Evolutionary conservation across 441 rosid genomes (phyloP), one percentile per base, ranked within the genome.

Genomic region (Dalechampia spathulata): DNA sequence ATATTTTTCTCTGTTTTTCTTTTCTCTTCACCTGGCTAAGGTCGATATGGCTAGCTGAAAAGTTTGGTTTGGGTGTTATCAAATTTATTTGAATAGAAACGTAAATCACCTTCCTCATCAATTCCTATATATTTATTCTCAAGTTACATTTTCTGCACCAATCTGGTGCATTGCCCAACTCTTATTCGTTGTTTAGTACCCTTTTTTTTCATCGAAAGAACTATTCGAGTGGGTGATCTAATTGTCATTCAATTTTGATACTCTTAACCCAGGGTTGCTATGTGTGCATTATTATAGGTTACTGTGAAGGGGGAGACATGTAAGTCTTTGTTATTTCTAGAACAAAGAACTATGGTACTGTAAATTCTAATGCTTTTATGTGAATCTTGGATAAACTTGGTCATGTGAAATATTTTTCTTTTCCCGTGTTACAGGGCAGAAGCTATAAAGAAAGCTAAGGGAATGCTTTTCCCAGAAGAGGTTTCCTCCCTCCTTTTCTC

Each of bases 241-340:
- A 75, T 66, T 55, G 26, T 58, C 62, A 43, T 67, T 55, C 15
- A 6, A 16, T 68, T 45, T 58, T 71, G 38, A 57, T 79, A 58
- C 52, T 41, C 77, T 46, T 61, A n/a, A 46, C 26, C 68, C 73
- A 94, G 99, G 99, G 99, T 47, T 94, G 99, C 80, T 90, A 90
- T 51, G 96, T 90, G 67, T 90, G 99, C 83, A 94, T 94, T 59
- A 79, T 90, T 67, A 86, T 94, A 72, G 97, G 99, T 58, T 94
- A 90, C 50, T 94, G 99, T 52, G 96, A 88, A 83, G 98, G 98
- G 62, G 98, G 99, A 64, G 99, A 94, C 79, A 94, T 94, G 99
- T 94, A 72, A 83, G 98, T 73, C 65, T 44, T 74, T 55, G 26
- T 52, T 59, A 55, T 71, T 63, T 54, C 41, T 58, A 60, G 63